These are phyloP conservation scores for Kluyveromyces lactis DNA, from an alignment of 805 yeast genomes.

Conservation along the genomic window DNA sequence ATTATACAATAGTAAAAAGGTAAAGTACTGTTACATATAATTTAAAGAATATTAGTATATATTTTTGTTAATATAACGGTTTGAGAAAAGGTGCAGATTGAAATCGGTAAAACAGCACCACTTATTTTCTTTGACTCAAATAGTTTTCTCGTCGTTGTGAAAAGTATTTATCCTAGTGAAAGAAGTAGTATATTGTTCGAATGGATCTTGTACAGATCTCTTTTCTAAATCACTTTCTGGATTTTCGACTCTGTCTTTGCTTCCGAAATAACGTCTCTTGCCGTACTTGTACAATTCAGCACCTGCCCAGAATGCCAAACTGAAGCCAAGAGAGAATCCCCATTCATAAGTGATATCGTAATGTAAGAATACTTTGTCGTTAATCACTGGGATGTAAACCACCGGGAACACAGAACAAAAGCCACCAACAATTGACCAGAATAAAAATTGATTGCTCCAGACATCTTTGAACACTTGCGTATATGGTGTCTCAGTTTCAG, in stretches of 20 bases:
- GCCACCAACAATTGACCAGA: constrained; percentile 74
- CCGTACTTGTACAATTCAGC: constrained; percentile 60
- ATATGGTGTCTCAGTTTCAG: constrained; percentile 51
- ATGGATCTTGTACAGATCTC: constrained; percentile 40
- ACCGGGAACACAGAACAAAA: constrained; percentile 70
- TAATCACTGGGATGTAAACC: constrained; percentile 83
- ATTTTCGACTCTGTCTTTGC: constrained; percentile 36
- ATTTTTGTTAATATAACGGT: no score
- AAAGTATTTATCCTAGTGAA: constrained; percentile 46
- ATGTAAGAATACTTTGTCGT: constrained; percentile 67
- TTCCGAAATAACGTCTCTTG: constrained; percentile 50
- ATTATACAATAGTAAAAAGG: no score
- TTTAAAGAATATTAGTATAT: no score
- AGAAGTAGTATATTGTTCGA: constrained; percentile 48
- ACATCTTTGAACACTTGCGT: constrained; percentile 55
- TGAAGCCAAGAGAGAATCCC: constrained; percentile 62
- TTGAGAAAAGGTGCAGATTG: no score
- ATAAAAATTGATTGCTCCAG: constrained; percentile 67
- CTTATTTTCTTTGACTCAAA: no score
- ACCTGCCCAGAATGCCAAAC: constrained; percentile 47
- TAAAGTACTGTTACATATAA: no score
- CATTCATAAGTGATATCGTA: constrained; percentile 67
- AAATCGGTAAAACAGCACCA: no score
- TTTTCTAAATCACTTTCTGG: constrained; percentile 61
- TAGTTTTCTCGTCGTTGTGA: constrained; percentile 9